Conservation (phyloP, 768 basidiomycete species). For the Cubamyces sp. region DNA sequence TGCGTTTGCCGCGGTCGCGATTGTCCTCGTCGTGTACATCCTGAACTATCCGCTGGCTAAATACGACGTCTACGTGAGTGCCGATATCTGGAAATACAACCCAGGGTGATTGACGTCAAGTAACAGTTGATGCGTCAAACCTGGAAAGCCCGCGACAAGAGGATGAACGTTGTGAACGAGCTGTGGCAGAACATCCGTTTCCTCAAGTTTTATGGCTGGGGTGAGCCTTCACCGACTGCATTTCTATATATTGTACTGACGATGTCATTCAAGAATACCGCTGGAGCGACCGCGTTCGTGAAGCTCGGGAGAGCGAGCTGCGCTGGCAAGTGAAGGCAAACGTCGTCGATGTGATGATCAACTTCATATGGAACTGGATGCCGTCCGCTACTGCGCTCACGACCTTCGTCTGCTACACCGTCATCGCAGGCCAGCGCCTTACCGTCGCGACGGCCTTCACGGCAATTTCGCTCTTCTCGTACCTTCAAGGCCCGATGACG, state of each 20-base stretch:
- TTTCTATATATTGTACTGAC: not conserved
- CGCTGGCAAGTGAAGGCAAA: conserved; percentile 69
- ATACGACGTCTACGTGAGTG: conserved; percentile 62
- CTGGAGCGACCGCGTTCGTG: conserved; percentile 32
- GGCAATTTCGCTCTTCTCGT: conserved; percentile 73
- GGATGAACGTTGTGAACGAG: conserved; percentile 78
- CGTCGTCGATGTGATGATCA: conserved; percentile 59
- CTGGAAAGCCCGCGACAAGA: conserved; percentile 65
- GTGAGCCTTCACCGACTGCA: conserved; percentile 38
- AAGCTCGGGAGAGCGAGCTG: conserved; percentile 65
- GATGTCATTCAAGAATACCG: conserved; percentile 30
- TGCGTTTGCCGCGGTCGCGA: conserved; percentile 68
- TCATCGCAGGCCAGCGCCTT: conserved; percentile 63
- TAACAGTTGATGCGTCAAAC: conserved; percentile 56
- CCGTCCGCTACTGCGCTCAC: conserved; percentile 68
- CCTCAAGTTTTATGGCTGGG: conserved; percentile 79
- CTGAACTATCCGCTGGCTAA: conserved; percentile 72
- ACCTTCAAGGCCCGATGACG: conserved; percentile 71
- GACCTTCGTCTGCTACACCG: conserved; percentile 68
- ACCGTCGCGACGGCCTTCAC: conserved; percentile 86
- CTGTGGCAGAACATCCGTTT: conserved; percentile 75
- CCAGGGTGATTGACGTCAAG: not conserved
- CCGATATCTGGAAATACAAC: conserved; percentile 28
- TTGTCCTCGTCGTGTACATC: conserved; percentile 62
- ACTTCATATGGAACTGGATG: conserved; percentile 79